phyloP scores from a whole-genome alignment of 108 stramenopile species.

The Cyclostephanos tholiformis region DNA sequence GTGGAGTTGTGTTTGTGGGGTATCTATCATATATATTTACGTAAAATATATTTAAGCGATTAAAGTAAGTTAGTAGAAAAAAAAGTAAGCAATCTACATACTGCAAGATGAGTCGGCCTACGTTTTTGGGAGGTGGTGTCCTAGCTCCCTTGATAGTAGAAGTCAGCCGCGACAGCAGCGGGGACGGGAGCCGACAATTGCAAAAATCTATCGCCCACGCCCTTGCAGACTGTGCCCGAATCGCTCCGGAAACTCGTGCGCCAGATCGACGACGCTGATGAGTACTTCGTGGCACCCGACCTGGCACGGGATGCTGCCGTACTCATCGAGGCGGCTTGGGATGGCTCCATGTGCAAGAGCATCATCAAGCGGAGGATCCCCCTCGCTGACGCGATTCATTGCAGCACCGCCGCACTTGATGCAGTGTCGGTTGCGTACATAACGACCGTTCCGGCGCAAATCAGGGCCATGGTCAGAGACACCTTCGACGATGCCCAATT shows the following conservation, averaged over 20 bases:
- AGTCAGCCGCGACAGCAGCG: no score
- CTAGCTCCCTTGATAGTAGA: no score
- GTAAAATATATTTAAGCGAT: no score
- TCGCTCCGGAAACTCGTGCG: conserved; percentile 1
- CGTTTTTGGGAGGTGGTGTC: no score
- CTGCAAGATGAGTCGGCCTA: no score
- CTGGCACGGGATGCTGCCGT: background rate
- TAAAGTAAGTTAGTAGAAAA: no score
- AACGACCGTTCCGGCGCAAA: background rate
- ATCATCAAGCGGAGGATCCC: background rate
- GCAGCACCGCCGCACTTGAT: background rate
- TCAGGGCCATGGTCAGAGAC: background rate
- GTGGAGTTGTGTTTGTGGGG: no score
- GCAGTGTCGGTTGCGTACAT: background rate
- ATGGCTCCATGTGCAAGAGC: background rate
- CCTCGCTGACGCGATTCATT: background rate
- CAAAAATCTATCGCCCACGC: no score
- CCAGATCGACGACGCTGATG: conserved; percentile 6
- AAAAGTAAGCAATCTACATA: no score
- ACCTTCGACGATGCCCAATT: background rate
- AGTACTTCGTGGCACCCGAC: background rate
- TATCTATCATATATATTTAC: no score
- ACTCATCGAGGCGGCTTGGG: conserved; percentile 4
- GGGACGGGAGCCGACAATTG: no score
- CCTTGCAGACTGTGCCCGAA: conserved; percentile 6